Percentiles rank a stretch among this genome's conserved stretches.
These are phyloP conservation scores for Botrytis fabae DNA, from an alignment of 2,329 filamentous ascomycete species.

Conservation along the genomic window DNA sequence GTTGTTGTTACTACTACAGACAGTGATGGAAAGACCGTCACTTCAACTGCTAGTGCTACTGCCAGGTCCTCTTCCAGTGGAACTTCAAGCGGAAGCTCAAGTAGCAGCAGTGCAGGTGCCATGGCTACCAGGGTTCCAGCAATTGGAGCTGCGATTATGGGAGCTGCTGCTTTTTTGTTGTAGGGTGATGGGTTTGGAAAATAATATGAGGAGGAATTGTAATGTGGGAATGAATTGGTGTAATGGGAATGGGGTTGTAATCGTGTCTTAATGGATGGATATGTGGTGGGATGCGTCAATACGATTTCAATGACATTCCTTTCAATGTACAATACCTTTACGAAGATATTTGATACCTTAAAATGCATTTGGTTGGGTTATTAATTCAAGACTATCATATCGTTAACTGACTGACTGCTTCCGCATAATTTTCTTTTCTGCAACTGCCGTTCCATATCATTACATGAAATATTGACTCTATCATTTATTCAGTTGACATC, in stretches of 20 bases:
- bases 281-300: not conserved
- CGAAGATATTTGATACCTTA: not conserved
- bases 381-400: not conserved
- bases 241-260: not conserved
- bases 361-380: not conserved
- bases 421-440: not conserved
- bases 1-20: not conserved
- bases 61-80: not conserved
- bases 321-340: not conserved
- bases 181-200: not conserved
- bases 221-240: not conserved
- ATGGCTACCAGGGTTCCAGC: conserved; percentile 6
- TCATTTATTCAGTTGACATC: not conserved
- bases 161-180: conserved; percentile 7
- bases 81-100: not conserved
- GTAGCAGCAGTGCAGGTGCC: not conserved
- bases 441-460: too few species aligned
- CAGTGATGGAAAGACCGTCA: not conserved
- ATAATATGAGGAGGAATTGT: not conserved
- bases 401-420: not conserved
- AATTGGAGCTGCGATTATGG: not conserved
- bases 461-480: not conserved
- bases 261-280: conserved; percentile 10
- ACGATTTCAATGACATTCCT: not conserved
- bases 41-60: not conserved